Conservation (phyloP, 2,329 filamentous ascomycete genomes). For the Mollisia scopiformis region DNA sequence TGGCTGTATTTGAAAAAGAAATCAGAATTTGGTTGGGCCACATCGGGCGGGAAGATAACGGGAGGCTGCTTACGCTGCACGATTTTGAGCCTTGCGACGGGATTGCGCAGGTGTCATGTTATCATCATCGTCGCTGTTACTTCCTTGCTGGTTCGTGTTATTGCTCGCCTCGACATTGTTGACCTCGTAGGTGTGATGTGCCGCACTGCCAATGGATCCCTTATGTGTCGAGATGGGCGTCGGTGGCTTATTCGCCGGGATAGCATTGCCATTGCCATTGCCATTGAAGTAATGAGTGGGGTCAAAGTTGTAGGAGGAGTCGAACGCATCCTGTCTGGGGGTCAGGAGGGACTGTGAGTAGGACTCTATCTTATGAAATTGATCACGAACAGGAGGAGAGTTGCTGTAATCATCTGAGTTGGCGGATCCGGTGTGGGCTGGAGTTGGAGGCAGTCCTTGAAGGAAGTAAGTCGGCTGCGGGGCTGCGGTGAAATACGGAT, state of each 20-base stretch:
- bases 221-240: constrained; percentile 35
- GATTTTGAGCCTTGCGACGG: constrained; percentile 71
- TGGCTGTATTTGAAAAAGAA: constrained; percentile 67
- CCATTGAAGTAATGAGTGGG: constrained; percentile 30
- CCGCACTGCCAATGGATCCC: constrained; percentile 19
- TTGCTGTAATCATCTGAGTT: constrained; percentile 49
- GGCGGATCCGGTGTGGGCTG: constrained; percentile 39
- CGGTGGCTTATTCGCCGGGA: constrained; percentile 22
- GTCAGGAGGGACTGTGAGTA: constrained; percentile 31
- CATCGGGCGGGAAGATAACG: background rate
- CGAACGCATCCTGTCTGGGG: constrained; percentile 36
- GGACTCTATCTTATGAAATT: constrained; percentile 15
- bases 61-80: constrained; percentile 64
- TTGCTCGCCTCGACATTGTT: constrained; percentile 30
- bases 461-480: constrained; percentile 42
- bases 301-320: constrained; percentile 36
- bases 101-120: constrained; percentile 57
- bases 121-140: constrained; percentile 50
- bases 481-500: constrained; percentile 52
- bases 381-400: constrained; percentile 42
- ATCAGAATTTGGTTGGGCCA: background rate
- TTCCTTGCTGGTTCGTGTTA: constrained; percentile 33
- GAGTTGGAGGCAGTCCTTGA: constrained; percentile 41
- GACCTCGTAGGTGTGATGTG: constrained; percentile 30
- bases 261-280: constrained; percentile 24